A percentile compares a stretch with the other conserved stretches of the same genome.
Conservation (phyloP, 176 grass and related monocot genomes). For the Triticum monococcum region DNA sequence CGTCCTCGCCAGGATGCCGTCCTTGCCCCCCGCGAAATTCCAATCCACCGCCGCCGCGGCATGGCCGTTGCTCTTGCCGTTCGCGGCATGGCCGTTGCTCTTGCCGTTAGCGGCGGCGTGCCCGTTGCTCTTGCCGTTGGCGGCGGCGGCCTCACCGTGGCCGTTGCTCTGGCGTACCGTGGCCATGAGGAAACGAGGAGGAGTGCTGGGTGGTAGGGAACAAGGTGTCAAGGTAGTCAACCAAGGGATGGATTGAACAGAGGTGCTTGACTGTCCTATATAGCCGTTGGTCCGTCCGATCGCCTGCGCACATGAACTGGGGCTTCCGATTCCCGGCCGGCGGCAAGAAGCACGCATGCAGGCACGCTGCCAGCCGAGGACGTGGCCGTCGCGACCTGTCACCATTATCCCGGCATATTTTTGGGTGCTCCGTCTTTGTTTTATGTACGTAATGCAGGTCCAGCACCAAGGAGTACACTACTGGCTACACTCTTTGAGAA, state of each 20-base stretch:
- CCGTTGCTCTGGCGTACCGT: background rate
- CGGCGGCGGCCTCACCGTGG: no score
- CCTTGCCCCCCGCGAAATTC: conserved; percentile 38
- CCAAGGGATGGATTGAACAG: background rate
- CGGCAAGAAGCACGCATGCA: conserved; percentile 12
- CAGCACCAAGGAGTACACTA: no score
- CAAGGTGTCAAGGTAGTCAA: no score
- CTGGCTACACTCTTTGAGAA: no score
- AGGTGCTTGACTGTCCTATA: background rate
- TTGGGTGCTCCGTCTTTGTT: background rate
- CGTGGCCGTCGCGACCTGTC: no score
- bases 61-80: background rate
- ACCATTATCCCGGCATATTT: no score
- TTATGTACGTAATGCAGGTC: no score
- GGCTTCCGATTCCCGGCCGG: background rate
- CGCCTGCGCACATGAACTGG: background rate
- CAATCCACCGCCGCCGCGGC: background rate
- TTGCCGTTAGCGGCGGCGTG: background rate
- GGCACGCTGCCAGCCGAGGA: background rate
- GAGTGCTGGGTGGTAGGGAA: background rate
- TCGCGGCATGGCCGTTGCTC: background rate
- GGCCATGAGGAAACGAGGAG: background rate
- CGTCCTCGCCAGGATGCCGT: background rate
- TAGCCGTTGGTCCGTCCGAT: background rate
- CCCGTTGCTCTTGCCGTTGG: background rate